These are phyloP conservation scores for Trichoderma harzianum DNA, from an alignment of 2,329 filamentous ascomycete species.

Conservation along the genomic window DNA sequence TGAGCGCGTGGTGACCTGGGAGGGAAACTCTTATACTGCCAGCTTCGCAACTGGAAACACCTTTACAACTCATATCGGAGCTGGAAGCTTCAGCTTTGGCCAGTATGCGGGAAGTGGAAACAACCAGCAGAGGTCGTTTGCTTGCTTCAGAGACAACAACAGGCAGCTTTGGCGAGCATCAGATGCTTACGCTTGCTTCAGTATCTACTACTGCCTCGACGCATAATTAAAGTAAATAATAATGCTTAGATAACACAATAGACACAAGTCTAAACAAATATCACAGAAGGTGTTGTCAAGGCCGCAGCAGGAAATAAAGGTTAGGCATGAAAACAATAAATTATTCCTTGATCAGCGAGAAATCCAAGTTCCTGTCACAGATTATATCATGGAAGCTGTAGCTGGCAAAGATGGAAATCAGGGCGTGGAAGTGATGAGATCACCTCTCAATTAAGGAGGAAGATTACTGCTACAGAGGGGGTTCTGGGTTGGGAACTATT, in stretches of 20 bases:
- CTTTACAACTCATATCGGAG: neutral
- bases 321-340: neutral
- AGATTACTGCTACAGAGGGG: neutral
- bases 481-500: neutral
- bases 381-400: neutral
- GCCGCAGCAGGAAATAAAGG: neutral
- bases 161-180: slow-evolving; percentile 4
- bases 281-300: neutral
- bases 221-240: neutral
- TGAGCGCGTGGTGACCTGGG: neutral
- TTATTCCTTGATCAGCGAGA: neutral
- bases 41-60: neutral
- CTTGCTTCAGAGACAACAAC: slow-evolving; percentile 4
- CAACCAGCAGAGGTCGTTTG: slow-evolving; percentile 6
- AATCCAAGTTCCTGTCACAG: neutral
- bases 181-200: neutral
- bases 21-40: neutral
- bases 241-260: neutral
- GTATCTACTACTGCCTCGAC: slow-evolving; percentile 11
- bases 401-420: neutral
- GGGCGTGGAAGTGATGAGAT: neutral
- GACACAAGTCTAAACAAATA: neutral
- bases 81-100: neutral
- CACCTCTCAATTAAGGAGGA: neutral
- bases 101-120: slow-evolving; percentile 5